Percentiles rank a stretch among this genome's conserved stretches.
Conservation (phyloP, 768 basidiomycete genomes). For the Lactarius deliciosus region DNA sequence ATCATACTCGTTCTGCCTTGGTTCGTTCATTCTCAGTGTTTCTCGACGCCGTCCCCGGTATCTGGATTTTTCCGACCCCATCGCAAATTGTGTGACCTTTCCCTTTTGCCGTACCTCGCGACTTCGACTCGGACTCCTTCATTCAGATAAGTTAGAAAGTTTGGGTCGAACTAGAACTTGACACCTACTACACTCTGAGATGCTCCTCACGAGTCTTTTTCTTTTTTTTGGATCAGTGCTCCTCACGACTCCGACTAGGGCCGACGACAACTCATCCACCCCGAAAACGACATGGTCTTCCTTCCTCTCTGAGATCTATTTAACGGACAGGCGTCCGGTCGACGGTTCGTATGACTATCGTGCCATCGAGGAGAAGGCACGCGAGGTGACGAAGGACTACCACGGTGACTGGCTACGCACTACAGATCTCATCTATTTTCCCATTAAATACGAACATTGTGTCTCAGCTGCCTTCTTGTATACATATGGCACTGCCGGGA, state of each 20-base stretch:
- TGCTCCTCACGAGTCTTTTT: neutral
- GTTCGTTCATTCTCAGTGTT: no score
- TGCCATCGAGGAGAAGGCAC: constrained; percentile 66
- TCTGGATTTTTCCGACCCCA: no score
- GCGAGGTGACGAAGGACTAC: constrained; percentile 58
- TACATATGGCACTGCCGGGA: constrained; percentile 74
- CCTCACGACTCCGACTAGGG: neutral
- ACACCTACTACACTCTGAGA: neutral
- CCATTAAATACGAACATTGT: neutral
- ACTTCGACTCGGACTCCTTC: no score
- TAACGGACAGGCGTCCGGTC: neutral
- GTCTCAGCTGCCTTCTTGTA: constrained; percentile 67
- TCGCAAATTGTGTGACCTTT: no score
- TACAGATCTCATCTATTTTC: neutral
- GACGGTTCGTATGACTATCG: constrained; percentile 61
- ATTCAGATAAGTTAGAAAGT: no score
- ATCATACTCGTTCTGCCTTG: no score
- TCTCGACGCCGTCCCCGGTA: no score
- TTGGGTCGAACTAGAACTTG: neutral
- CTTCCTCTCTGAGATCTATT: constrained; percentile 9
- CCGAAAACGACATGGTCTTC: constrained; percentile 19
- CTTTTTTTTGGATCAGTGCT: no score
- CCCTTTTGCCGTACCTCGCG: no score
- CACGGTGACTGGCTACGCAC: constrained; percentile 39
- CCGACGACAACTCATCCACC: neutral